Evolutionary conservation across 257 asterid genomes (phyloP).

Genomic region (Voacanga thouarsii): DNA sequence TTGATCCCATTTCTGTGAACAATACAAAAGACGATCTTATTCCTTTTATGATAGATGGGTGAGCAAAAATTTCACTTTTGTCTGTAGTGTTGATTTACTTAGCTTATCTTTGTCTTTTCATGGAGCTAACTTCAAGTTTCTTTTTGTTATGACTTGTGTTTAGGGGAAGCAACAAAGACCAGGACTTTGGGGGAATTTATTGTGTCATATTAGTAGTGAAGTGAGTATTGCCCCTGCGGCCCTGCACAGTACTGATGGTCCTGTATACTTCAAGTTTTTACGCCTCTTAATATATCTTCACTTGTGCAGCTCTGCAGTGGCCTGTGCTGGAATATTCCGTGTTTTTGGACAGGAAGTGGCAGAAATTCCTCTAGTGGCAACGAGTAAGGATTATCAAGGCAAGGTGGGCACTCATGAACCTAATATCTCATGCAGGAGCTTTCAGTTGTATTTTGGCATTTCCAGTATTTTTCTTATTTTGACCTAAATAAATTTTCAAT

Average conservation of each 20-base stretch:
- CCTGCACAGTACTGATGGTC: neutral
- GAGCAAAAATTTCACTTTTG: conserved; percentile 19
- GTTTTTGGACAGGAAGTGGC: conserved; percentile 78
- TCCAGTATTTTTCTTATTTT: neutral
- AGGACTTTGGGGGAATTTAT: conserved; percentile 79
- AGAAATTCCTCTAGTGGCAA: conserved; percentile 89
- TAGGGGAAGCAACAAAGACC: conserved; percentile 63
- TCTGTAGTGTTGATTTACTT: neutral
- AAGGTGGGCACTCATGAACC: conserved; percentile 37
- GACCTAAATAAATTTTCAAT: neutral
- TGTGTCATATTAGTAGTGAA: conserved; percentile 64
- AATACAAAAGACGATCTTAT: conserved; percentile 70
- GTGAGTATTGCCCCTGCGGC: conserved; percentile 37
- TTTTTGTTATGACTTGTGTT: conserved; percentile 2
- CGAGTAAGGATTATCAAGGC: conserved; percentile 54
- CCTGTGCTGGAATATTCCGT: conserved; percentile 75
- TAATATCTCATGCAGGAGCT: neutral
- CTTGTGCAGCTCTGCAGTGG: conserved; percentile 57
- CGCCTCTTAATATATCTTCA: conserved; percentile 10
- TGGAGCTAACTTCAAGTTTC: conserved; percentile 2
- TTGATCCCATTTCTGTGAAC: conserved; percentile 76
- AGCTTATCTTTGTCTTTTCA: conserved; percentile 5
- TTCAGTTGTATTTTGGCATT: neutral
- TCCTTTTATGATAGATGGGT: conserved; percentile 85
- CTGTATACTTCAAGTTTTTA: neutral